Conservation (phyloP, 2,329 filamentous ascomycete genomes). For the Colletotrichum cordylinicola region DNA sequence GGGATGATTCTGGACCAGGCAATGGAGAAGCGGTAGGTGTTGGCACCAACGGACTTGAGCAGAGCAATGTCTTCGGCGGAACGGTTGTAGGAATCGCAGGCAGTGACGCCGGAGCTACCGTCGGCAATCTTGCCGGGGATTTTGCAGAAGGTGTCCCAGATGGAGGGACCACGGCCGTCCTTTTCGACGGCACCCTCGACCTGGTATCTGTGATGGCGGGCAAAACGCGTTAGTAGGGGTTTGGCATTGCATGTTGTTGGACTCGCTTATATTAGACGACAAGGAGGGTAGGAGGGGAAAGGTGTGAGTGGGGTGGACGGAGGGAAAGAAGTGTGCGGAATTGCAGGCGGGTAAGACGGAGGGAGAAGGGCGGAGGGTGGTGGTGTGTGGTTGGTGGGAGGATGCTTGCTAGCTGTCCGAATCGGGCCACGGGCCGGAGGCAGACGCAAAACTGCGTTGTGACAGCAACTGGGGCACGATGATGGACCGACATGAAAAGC, state of each 20-base stretch:
- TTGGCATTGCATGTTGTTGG: not conserved
- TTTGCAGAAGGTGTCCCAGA: slow-evolving; percentile 90
- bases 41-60: slow-evolving; percentile 75
- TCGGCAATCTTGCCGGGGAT: slow-evolving; percentile 84
- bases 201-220: slow-evolving; percentile 69
- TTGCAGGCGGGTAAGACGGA: slow-evolving; percentile 9
- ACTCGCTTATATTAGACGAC: not conserved
- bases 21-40: slow-evolving; percentile 83
- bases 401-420: slow-evolving; percentile 10
- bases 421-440: slow-evolving; percentile 10
- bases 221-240: slow-evolving; percentile 5
- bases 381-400: not conserved
- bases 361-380: not conserved
- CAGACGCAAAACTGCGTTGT: not conserved
- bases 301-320: not conserved
- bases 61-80: slow-evolving; percentile 79
- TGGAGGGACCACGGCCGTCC: slow-evolving; percentile 81
- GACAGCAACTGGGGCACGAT: not conserved
- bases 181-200: slow-evolving; percentile 79
- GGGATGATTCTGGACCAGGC: slow-evolving; percentile 88
- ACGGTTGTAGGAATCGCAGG: slow-evolving; percentile 87
- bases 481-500: not conserved
- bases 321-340: not conserved
- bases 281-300: not conserved
- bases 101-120: slow-evolving; percentile 74